Evolutionary conservation across 2,329 filamentous ascomycete species (phyloP).

Genomic region (Phyllosticta ampelicida): DNA sequence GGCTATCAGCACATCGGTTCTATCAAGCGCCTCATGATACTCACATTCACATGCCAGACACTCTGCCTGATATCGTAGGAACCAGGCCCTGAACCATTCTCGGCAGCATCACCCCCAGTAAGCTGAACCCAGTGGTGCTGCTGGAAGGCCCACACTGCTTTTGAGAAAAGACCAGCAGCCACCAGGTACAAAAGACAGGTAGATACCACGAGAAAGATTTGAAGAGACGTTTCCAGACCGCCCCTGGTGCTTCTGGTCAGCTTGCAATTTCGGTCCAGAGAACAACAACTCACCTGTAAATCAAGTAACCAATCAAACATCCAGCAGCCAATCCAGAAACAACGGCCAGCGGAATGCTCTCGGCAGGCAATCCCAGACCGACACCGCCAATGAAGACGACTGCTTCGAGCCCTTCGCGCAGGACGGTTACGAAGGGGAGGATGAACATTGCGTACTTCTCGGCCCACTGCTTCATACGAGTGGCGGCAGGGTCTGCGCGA

Average conservation of each 20-base stretch:
- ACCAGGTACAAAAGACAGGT: slow-evolving; percentile 80
- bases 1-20: not conserved
- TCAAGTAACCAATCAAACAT: slow-evolving; percentile 53
- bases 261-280: not conserved
- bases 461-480: slow-evolving; percentile 49
- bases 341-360: slow-evolving; percentile 66
- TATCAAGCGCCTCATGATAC: slow-evolving; percentile 22
- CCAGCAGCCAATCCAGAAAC: slow-evolving; percentile 62
- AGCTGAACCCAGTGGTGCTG: slow-evolving; percentile 55
- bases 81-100: slow-evolving; percentile 56
- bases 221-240: slow-evolving; percentile 54
- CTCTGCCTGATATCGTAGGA: slow-evolving; percentile 69
- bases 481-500: slow-evolving; percentile 27
- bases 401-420: slow-evolving; percentile 76
- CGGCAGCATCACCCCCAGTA: slow-evolving; percentile 52
- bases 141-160: slow-evolving; percentile 65
- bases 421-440: slow-evolving; percentile 76
- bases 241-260: slow-evolving; percentile 29
- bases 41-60: slow-evolving; percentile 73
- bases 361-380: slow-evolving; percentile 62
- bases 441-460: slow-evolving; percentile 82
- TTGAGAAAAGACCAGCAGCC: slow-evolving; percentile 70
- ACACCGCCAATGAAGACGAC: slow-evolving; percentile 82
- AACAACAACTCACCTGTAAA: slow-evolving; percentile 58
- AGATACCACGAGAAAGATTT: slow-evolving; percentile 69